A percentile compares a stretch with the other conserved stretches of the same genome.
phyloP scores from a whole-genome alignment of 2,329 filamentous ascomycete genomes.

The Fusarium praegraminearum region DNA sequence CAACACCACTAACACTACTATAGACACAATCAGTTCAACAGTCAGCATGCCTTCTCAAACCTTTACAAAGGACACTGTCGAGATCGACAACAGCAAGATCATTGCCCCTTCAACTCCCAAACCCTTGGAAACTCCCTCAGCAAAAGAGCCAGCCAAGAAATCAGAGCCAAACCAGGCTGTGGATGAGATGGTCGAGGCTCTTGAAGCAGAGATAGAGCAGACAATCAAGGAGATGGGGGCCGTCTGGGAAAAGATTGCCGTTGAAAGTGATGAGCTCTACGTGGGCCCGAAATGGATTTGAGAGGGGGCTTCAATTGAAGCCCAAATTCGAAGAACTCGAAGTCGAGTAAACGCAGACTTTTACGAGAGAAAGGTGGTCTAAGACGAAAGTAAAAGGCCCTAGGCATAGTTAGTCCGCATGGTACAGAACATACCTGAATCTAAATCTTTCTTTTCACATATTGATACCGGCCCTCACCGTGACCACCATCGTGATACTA shows the following conservation, averaged over 20 bases:
- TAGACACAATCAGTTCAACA: background rate
- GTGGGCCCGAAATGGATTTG: background rate
- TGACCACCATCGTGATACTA: background rate
- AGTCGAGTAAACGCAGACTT: background rate
- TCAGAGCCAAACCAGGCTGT: background rate
- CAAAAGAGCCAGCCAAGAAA: background rate
- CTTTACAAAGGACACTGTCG: background rate
- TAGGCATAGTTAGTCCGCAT: slow-evolving; percentile 35
- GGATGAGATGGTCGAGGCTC: slow-evolving; percentile 8
- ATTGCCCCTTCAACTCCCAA: background rate
- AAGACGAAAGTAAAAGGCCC: background rate
- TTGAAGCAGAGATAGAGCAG: slow-evolving; percentile 20
- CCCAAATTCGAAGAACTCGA: background rate
- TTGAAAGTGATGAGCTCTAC: background rate
- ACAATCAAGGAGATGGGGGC: slow-evolving; percentile 7
- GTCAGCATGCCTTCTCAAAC: slow-evolving; percentile 18
- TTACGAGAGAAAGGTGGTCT: background rate
- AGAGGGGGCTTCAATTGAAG: slow-evolving; percentile 20
- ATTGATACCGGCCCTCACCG: background rate
- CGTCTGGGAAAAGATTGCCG: slow-evolving; percentile 19
- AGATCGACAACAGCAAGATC: background rate
- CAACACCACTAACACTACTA: background rate
- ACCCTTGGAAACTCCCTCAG: slow-evolving; percentile 1
- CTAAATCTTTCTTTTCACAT: slow-evolving; percentile 27
- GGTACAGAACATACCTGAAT: slow-evolving; percentile 42